Conservation (phyloP, 2,329 filamentous ascomycete species). For the Colletotrichum gloeosporioides region DNA sequence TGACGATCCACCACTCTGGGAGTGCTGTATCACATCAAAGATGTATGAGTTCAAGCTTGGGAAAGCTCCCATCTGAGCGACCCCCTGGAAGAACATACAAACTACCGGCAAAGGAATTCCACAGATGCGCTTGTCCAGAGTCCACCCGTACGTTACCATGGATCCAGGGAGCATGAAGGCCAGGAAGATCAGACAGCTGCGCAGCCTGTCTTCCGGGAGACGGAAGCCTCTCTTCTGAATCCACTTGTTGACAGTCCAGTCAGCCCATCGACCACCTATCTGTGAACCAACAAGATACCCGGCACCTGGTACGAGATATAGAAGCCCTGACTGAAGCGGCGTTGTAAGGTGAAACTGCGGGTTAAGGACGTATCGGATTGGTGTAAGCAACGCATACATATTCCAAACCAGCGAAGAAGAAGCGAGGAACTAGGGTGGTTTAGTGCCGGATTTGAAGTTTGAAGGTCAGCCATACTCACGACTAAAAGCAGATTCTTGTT, state of each 20-base stretch:
- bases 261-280: conserved; percentile 74
- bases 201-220: conserved; percentile 72
- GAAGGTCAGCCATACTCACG: conserved; percentile 15
- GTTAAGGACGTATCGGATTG: conserved; percentile 76
- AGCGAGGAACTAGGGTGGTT: conserved; percentile 44
- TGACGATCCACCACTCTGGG: background rate
- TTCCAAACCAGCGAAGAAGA: conserved; percentile 75
- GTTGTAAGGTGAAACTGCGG: conserved; percentile 72
- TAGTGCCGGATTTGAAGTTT: background rate
- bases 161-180: conserved; percentile 63
- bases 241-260: conserved; percentile 69
- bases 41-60: conserved; percentile 81
- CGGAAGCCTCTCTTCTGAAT: conserved; percentile 66
- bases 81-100: conserved; percentile 76
- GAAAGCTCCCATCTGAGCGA: conserved; percentile 78
- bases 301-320: conserved; percentile 76
- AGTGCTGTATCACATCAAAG: conserved; percentile 75
- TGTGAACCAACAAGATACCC: conserved; percentile 75
- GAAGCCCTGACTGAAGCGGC: conserved; percentile 71
- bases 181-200: conserved; percentile 62
- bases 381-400: conserved; percentile 66
- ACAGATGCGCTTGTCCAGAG: conserved; percentile 53
- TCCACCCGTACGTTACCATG: conserved; percentile 68
- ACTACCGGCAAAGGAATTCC: conserved; percentile 69
- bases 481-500: conserved; percentile 73